Conservation (phyloP, 2,329 filamentous ascomycete genomes). For the Colletotrichum sp. region DNA sequence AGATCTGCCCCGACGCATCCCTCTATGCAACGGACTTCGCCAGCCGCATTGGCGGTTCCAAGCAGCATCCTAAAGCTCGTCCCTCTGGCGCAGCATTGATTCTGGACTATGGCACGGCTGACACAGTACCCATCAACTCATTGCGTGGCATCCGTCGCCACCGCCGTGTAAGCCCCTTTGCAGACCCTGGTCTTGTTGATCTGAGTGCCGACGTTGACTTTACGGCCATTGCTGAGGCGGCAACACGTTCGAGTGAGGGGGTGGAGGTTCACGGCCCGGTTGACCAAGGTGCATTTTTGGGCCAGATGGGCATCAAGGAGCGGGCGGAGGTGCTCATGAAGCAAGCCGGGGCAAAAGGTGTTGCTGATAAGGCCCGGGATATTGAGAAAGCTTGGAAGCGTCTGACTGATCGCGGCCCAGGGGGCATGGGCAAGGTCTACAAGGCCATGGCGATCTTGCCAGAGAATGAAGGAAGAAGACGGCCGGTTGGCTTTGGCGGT, state of each 20-base stretch:
- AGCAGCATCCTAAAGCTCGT: constrained; percentile 56
- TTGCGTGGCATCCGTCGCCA: constrained; percentile 88
- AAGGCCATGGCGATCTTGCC: constrained; percentile 92
- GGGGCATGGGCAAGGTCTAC: constrained; percentile 94
- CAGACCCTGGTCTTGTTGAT: constrained; percentile 81
- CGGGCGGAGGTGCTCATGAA: constrained; percentile 72
- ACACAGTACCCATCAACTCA: constrained; percentile 84
- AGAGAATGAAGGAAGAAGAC: constrained; percentile 73
- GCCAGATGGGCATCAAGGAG: constrained; percentile 82
- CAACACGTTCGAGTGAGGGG: constrained; percentile 74
- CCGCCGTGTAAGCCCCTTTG: constrained; percentile 78
- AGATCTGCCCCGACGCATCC: constrained; percentile 87
- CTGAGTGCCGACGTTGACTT: constrained; percentile 96
- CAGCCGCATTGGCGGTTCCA: constrained; percentile 77
- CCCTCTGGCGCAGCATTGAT: constrained; percentile 91
- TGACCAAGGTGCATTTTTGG: constrained; percentile 81
- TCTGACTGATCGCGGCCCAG: constrained; percentile 80
- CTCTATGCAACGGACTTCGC: constrained; percentile 85
- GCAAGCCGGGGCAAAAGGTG: constrained; percentile 52
- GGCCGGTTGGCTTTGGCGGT: constrained; percentile 92
- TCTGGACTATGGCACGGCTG: constrained; percentile 87
- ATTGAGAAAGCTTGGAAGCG: constrained; percentile 80
- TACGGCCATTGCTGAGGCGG: constrained; percentile 81
- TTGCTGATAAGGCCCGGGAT: constrained; percentile 55
- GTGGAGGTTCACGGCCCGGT: constrained; percentile 94